These are phyloP conservation scores for Chimonanthus salicifolius DNA, from an alignment of 164 flowering plant species.

Conservation along the genomic window DNA sequence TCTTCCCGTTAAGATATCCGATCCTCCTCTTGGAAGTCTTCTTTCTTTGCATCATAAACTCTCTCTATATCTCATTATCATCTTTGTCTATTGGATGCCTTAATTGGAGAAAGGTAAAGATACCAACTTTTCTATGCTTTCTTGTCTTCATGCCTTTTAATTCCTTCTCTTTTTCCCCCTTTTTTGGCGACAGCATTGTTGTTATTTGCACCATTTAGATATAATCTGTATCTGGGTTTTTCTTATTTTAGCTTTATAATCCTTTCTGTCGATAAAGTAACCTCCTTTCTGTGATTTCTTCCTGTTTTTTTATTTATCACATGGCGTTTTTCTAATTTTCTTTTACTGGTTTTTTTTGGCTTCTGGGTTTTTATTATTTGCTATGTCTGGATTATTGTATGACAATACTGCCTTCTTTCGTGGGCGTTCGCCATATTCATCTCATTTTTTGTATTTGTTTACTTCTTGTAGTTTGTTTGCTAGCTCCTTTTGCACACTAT, in stretches of 20 bases:
- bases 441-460: too few relatives aligned
- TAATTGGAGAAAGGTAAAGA: not conserved
- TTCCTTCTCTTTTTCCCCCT: not conserved
- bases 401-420: too few relatives aligned
- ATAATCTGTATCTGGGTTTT: too few relatives aligned
- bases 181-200: not conserved
- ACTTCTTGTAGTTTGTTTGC: too few relatives aligned
- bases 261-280: not conserved
- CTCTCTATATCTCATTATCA: not conserved
- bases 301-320: too few relatives aligned
- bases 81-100: not conserved
- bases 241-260: not conserved
- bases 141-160: not conserved
- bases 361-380: too few relatives aligned
- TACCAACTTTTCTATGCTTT: not conserved
- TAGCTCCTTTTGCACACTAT: too few relatives aligned
- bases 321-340: too few relatives aligned
- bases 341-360: not conserved
- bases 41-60: conserved; percentile 5
- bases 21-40: conserved; percentile 58
- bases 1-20: conserved; percentile 40
- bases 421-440: too few relatives aligned
- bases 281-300: too few relatives aligned
- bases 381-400: too few relatives aligned
- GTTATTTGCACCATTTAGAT: too few relatives aligned